Conservation (phyloP, 345 rosid species). For the Syzygium aqueum region DNA sequence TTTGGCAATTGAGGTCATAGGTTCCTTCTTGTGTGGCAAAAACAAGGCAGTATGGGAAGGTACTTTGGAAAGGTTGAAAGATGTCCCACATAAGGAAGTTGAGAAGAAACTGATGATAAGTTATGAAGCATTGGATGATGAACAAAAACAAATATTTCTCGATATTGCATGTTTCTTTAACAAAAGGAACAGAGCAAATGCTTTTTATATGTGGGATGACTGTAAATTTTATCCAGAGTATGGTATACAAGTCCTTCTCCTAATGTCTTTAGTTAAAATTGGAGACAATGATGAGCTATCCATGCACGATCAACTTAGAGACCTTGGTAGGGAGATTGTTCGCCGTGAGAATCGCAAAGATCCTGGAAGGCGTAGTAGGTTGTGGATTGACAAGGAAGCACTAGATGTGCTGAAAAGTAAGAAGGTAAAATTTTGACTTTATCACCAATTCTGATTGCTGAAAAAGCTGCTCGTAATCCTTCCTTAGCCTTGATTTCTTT, state of each 20-base stretch:
- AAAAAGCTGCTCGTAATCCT: not conserved
- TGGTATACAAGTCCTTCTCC: not conserved
- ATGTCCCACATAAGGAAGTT: conserved; percentile 1
- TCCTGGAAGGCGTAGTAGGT: not conserved
- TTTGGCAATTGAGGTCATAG: not conserved
- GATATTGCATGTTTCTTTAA: not conserved
- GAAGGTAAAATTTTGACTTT: not conserved
- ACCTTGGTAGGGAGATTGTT: conserved; percentile 2
- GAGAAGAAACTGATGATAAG: not conserved
- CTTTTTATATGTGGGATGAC: conserved; percentile 10
- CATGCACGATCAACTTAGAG: not conserved
- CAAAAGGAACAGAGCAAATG: not conserved
- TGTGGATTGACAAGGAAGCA: not conserved
- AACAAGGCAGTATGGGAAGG: conserved; percentile 1
- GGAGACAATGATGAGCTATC: not conserved
- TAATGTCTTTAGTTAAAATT: not conserved
- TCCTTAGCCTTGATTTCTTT: not conserved
- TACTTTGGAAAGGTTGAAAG: not conserved
- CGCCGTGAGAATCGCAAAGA: not conserved
- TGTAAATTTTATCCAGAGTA: not conserved
- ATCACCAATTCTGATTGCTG: not conserved
- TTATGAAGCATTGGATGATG: not conserved
- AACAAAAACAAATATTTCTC: conserved; percentile 3
- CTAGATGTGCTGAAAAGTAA: not conserved
- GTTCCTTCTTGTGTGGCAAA: not conserved